A percentile compares a stretch with the other conserved stretches of the same genome.
Evolutionary conservation across 2,329 filamentous ascomycete species (phyloP).

Genomic region (Xylariaceae sp.): DNA sequence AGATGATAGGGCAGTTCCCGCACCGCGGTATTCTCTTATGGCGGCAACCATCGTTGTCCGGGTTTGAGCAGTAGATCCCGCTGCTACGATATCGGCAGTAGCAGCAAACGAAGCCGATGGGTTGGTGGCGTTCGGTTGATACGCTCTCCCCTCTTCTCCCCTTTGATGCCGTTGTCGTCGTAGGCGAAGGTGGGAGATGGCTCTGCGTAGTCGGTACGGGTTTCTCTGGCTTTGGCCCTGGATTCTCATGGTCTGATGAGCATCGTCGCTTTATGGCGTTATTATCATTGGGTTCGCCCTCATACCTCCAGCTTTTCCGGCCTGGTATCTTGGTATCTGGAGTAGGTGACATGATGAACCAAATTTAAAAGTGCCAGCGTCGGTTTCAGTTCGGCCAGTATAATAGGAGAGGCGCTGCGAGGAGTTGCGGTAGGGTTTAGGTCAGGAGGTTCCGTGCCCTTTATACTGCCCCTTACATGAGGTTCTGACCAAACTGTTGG

Average conservation of each 20-base stretch:
- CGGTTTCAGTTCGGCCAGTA: not conserved
- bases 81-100: slow-evolving; percentile 27
- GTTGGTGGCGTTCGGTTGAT: slow-evolving; percentile 22
- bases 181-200: not conserved
- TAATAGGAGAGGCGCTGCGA: not conserved
- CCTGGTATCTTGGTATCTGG: not conserved
- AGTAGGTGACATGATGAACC: slow-evolving; percentile 2
- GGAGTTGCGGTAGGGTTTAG: not conserved
- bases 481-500: not conserved
- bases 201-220: not conserved
- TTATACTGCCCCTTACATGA: not conserved
- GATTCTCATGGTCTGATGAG: slow-evolving; percentile 3
- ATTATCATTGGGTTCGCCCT: not conserved
- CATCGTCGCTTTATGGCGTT: not conserved
- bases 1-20: slow-evolving; percentile 25
- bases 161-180: not conserved
- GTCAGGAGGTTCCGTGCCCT: not conserved
- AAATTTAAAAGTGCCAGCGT: not conserved
- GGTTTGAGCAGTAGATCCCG: slow-evolving; percentile 28
- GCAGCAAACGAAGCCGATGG: slow-evolving; percentile 31
- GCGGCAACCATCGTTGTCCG: slow-evolving; percentile 22
- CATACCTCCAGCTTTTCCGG: slow-evolving; percentile 2
- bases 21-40: slow-evolving; percentile 27
- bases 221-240: not conserved
- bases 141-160: not conserved